Percentiles rank a stretch among this genome's conserved stretches.
phyloP scores from a whole-genome alignment of 805 yeast species.

The Kodamaea jinghongensis region DNA sequence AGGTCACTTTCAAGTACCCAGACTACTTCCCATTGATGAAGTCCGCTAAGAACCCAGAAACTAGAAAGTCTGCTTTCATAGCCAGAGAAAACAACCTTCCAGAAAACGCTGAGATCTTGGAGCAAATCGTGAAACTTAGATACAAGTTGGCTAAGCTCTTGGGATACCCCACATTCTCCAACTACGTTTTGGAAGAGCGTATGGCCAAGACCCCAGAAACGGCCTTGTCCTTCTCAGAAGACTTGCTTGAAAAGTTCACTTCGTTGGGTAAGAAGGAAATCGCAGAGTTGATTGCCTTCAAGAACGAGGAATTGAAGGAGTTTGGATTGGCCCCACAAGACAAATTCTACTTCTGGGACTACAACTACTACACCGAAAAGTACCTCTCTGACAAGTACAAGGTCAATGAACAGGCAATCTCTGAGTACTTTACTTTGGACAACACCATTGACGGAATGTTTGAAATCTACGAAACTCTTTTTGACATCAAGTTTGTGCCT shows the following conservation, averaged over 20 bases:
- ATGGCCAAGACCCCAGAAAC: constrained; percentile 71
- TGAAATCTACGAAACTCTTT: constrained; percentile 63
- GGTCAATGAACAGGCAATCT: constrained; percentile 67
- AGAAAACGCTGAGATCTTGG: constrained; percentile 59
- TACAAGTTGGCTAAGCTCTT: constrained; percentile 57
- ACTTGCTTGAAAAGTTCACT: constrained; percentile 54
- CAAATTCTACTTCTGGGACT: constrained; percentile 66
- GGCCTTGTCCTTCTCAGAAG: constrained; percentile 61
- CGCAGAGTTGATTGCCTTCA: constrained; percentile 46
- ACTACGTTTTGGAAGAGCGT: constrained; percentile 68
- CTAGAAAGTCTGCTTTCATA: constrained; percentile 62
- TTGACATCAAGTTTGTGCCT: constrained; percentile 65
- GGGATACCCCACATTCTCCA: constrained; percentile 69
- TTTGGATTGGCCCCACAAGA: constrained; percentile 43
- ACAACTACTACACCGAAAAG: constrained; percentile 60
- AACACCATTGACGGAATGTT: constrained; percentile 69
- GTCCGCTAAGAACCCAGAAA: constrained; percentile 59
- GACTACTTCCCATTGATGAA: constrained; percentile 76
- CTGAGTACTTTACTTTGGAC: constrained; percentile 77
- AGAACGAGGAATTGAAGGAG: constrained; percentile 48
- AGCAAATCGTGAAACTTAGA: constrained; percentile 60
- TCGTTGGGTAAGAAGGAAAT: constrained; percentile 61
- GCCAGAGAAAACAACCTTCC: constrained; percentile 70
- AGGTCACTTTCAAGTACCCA: constrained; percentile 80
- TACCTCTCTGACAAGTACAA: constrained; percentile 65